A percentile compares a stretch with the other conserved stretches of the same genome.
These are phyloP conservation scores for Cytospora schulzeri DNA, from an alignment of 2,329 filamentous ascomycete genomes.

Conservation along the genomic window DNA sequence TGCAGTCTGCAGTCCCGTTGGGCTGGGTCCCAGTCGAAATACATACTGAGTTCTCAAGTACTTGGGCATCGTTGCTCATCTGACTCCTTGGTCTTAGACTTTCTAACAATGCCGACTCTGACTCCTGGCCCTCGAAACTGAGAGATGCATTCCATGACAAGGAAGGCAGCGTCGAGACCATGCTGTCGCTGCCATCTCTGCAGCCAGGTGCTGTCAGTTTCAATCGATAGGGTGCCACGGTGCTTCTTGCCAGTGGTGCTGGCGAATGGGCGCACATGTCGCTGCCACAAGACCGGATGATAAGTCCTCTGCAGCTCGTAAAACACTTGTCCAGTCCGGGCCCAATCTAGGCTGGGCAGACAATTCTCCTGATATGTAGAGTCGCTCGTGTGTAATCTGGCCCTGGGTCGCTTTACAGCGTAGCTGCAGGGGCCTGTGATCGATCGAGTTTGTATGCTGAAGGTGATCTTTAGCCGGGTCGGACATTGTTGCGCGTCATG, in stretches of 20 bases:
- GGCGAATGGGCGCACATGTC: neutral
- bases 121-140: neutral
- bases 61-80: neutral
- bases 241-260: neutral
- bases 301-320: neutral
- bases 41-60: neutral
- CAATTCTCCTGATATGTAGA: neutral
- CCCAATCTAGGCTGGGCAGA: neutral
- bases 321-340: neutral
- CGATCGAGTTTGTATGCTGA: conserved; percentile 9
- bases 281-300: neutral
- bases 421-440: conserved; percentile 10
- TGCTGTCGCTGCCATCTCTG: neutral
- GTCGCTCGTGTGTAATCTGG: neutral
- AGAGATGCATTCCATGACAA: neutral
- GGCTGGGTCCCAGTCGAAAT: neutral
- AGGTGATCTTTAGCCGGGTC: neutral
- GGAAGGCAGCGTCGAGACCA: conserved; percentile 7
- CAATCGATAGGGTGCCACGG: neutral
- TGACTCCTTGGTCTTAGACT: neutral
- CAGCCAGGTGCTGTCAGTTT: neutral
- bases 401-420: conserved; percentile 2
- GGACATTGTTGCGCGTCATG: neutral
- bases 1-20: neutral
- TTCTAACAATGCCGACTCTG: no score